These are phyloP conservation scores for Stevia rebaudiana DNA, from an alignment of 140 eudicot genomes.

Conservation along the genomic window DNA sequence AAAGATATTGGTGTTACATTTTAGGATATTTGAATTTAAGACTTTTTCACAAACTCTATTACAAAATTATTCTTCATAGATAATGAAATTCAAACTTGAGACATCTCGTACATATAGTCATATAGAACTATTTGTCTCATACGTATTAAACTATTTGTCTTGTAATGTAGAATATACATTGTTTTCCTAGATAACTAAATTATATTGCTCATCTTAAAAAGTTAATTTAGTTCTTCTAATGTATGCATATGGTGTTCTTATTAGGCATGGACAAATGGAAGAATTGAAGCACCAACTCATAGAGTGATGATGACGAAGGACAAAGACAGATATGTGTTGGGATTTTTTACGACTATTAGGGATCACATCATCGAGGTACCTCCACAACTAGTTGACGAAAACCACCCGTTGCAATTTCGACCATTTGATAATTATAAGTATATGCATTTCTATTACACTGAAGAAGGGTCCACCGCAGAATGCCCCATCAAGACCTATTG, in stretches of 20 bases:
- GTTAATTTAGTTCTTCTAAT: no score
- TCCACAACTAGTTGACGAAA: slow-evolving; percentile 29
- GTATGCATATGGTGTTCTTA: neutral
- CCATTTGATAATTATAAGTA: slow-evolving; percentile 45
- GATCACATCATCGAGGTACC: slow-evolving; percentile 29
- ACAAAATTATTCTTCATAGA: no score
- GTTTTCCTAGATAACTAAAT: no score
- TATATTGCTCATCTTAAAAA: no score
- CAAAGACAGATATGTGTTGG: slow-evolving; percentile 37
- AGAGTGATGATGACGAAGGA: slow-evolving; percentile 35
- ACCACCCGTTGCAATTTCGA: slow-evolving; percentile 27
- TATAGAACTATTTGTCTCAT: no score
- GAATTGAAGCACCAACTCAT: slow-evolving; percentile 33
- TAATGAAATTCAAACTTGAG: no score
- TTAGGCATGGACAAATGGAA: slow-evolving; percentile 54
- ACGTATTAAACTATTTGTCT: no score
- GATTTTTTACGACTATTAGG: slow-evolving; percentile 31
- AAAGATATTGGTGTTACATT: no score
- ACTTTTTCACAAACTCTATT: no score
- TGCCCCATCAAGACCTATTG: slow-evolving; percentile 47
- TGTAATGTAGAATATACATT: no score
- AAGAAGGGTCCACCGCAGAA: slow-evolving; percentile 39
- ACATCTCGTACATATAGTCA: no score
- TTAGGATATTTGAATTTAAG: no score
- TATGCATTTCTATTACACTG: slow-evolving; percentile 35